A percentile compares a stretch with the other conserved stretches of the same genome.
These are phyloP conservation scores for Mycena metata DNA, from an alignment of 768 basidiomycete genomes.

Conservation along the genomic window DNA sequence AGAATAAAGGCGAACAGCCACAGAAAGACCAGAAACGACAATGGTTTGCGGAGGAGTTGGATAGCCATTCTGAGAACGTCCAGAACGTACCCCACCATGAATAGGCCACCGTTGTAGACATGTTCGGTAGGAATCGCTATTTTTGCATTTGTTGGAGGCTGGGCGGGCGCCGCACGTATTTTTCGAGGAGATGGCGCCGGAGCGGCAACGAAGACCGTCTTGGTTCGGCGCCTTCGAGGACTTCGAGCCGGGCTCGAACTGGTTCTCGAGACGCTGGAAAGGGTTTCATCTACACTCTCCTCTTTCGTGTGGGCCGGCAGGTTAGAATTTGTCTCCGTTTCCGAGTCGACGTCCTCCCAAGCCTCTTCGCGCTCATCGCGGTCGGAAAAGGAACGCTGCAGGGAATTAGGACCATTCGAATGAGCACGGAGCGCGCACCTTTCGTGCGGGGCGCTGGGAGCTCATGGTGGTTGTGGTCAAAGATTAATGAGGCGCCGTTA, in stretches of 20 bases:
- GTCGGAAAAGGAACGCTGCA: not conserved
- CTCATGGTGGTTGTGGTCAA: constrained; percentile 24
- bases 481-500: not conserved
- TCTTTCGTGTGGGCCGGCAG: not conserved
- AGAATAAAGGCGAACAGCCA: constrained; percentile 64
- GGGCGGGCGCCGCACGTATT: not conserved
- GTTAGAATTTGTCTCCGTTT: not conserved
- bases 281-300: constrained; percentile 10
- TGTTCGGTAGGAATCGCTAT: constrained; percentile 26
- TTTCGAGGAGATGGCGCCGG: constrained; percentile 8
- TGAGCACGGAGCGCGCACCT: not conserved
- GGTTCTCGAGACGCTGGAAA: constrained; percentile 1
- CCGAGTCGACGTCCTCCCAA: constrained; percentile 37
- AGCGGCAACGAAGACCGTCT: constrained; percentile 15
- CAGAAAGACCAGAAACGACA: constrained; percentile 66
- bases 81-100: constrained; percentile 56
- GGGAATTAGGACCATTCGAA: not conserved
- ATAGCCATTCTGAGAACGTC: constrained; percentile 65
- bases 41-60: constrained; percentile 65
- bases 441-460: constrained; percentile 16
- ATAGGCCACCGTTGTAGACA: constrained; percentile 43
- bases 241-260: constrained; percentile 18
- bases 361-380: constrained; percentile 10
- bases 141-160: constrained; percentile 8
- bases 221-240: constrained; percentile 31